Base-by-base conservation (phyloP, 31 red algal species). In the Endocladia muricata region DNA sequence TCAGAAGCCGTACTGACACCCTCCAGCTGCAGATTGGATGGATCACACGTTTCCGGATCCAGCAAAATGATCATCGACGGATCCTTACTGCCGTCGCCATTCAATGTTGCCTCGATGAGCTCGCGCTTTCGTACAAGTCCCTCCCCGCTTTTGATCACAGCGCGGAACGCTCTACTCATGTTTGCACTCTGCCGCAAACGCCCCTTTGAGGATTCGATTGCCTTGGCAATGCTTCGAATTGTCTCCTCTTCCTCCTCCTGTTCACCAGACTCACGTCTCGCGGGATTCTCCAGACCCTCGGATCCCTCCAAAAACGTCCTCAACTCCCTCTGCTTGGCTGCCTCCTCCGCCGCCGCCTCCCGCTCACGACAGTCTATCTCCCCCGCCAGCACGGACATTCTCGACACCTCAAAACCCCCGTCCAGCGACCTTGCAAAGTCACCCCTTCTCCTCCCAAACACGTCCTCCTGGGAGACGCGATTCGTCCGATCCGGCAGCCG, bases 31-130 rank as follows among this genome's bases (percentile, higher is more conserved):
- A 51, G 43, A 0, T 25, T 34, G 31, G 4, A 5, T 1, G 73
- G 54, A 29, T 77, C 73, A 64, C 34, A 52, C 1, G 85, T 74
- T 15, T 73, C 68, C 0, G 85, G 85, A 28, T 88, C 76, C 31
- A 88, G 58, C 23, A 88, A 39, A 81, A 88, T 88, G 54, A 88
- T 88, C 85, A 88, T 88, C 41, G 85, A 88, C 0, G 85, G 74
- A 48, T 88, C 66, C 41, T 88, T 88, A 38, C 85, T 88, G 30
- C 81, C 85, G 41, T 80, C 75, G 32, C 75, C 74, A 51, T 88
- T 80, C 21, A 88, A 48, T 15, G 85, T 88, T 1, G 76, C 74
- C 70, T 88, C 67, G 68, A 88, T 74, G 4, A 80, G 26, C 25
- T 88, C 85, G 49, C 85, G 79, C 35, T 74, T 79, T 29, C 85